Base-by-base conservation (phyloP, 2,329 filamentous ascomycete species). In the Botryotinia narcissicola region DNA sequence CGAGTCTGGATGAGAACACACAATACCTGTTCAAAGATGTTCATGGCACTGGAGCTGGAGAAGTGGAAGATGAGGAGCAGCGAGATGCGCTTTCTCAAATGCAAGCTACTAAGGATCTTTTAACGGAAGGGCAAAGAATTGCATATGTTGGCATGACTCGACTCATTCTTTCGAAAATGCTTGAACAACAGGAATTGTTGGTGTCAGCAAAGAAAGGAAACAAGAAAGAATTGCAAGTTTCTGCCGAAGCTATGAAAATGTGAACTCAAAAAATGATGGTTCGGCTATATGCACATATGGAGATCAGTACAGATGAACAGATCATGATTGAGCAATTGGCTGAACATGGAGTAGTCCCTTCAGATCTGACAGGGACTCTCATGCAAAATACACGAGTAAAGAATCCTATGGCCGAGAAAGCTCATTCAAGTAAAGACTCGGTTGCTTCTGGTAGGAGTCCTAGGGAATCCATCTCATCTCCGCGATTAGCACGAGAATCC, bases 201-300 rank as follows among this genome's bases (percentile, higher is more conserved):
- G 87, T 90, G 74, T 42, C 63, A 40, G 70, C 77, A 9, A 83
- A 87, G 3, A 93, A 87, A 78, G 88, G 86, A 60, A 87, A 89
- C 2, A 96, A 92, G 82, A 98, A 95, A 81, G 85, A 90, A 61
- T 81, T 94, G 18, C 86, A 88, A 44, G 84, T 91, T 75, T 89
- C 92, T 0, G 84, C 90, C 18, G 96, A 98, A 82, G 89, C 91
- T 51, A 91, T 93, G 84, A 92, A 92, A 82, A 98, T 98, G 92
- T 99, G 95, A 95, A 91, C 93, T 73, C 96, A 99, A 82, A 97
- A 97, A 84, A 97, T 97, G 88, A 99, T 99, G 95, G 90, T 98
- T 74, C 90, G 95, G 37, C 82, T 99, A 20, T 99, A 98, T 82
- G 86, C 90, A 20, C 96, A 99, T 83, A 99, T 99, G 96, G 96